These are phyloP conservation scores for Nicotiana knightiana DNA, from an alignment of 257 asterid species.

Conservation along the genomic window DNA sequence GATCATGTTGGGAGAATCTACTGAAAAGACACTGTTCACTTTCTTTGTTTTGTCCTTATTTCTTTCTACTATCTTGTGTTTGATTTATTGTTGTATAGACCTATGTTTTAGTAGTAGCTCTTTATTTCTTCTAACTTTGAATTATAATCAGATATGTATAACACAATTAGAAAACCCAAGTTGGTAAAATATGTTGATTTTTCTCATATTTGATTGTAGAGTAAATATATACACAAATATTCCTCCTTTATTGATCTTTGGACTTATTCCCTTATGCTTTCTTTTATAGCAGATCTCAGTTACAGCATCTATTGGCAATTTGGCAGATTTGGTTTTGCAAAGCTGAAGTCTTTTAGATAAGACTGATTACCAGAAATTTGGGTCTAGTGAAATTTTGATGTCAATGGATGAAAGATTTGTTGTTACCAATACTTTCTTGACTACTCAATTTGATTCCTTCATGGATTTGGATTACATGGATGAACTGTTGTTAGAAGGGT, in stretches of 20 bases:
- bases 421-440: constrained; percentile 32
- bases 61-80: constrained; percentile 7
- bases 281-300: background rate
- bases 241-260: constrained; percentile 20
- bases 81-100: constrained; percentile 12
- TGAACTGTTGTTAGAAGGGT: constrained; percentile 68
- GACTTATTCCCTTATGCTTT: background rate
- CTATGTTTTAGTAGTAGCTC: background rate
- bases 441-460: constrained; percentile 37
- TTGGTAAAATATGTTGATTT: constrained; percentile 22
- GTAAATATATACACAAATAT: background rate
- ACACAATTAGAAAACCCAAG: constrained; percentile 21
- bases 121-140: background rate
- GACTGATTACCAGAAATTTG: constrained; percentile 3
- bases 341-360: constrained; percentile 2
- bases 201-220: constrained; percentile 20
- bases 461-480: constrained; percentile 90
- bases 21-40: no score
- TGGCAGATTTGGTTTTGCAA: constrained; percentile 21
- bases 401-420: constrained; percentile 58
- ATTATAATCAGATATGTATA: background rate
- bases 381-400: constrained; percentile 15
- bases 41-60: background rate
- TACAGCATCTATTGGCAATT: background rate
- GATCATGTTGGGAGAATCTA: no score